Base-by-base conservation (phyloP, 805 yeast species). In the Candida awuae region DNA sequence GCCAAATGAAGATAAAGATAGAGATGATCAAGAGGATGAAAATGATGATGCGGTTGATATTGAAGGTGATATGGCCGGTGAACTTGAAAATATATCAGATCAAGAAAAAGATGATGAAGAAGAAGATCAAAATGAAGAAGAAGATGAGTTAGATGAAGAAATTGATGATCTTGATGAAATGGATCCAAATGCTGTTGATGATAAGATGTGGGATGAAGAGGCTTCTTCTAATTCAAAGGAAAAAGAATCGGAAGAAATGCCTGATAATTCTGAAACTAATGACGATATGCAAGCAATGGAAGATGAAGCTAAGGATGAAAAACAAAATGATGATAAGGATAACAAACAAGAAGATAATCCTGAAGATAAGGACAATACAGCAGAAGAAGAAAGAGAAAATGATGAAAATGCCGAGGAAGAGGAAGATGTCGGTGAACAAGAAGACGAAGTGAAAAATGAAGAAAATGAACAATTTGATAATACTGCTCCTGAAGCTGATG, bases 141-240 rank as follows among this genome's bases (percentile, higher is more conserved):
- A 80, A 6, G 80, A 83, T 33, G 94, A 84, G 3, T 53, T 84
- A 39, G 96, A 88, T 54, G 96, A 88, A 47, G 90, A 87, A 54
- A 71, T 87, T 30, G 97, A 90, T 47, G 84, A 88, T 52, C 63
- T 90, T 23, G 94, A 84, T 56, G 94, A 86, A 41, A 67, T 82
- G 46, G 97, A 88, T 67, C 95, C 95, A 2, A 85, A 87, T 61
- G 95, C 95, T 3, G 77, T 90, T 35, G 97, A 90, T 57, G 97
- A 90, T 49, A 90, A 86, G 62, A 86, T 86, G 95, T 90, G 97
- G 95, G 92, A 90, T 53, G 97, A 88, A 53, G 87, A 90, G 56
- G 84, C 81, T 10, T 71, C 77, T 41, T 86, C 80, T 13, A 75
- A 75, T 46, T 70, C 74, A 16, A 84, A 85, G 53, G 95, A 87